Evolutionary conservation across 495 filamentous ascomycete species (phyloP), one percentile per base, ranked within the genome.

Genomic region (Sphaerosporella brunnea): DNA sequence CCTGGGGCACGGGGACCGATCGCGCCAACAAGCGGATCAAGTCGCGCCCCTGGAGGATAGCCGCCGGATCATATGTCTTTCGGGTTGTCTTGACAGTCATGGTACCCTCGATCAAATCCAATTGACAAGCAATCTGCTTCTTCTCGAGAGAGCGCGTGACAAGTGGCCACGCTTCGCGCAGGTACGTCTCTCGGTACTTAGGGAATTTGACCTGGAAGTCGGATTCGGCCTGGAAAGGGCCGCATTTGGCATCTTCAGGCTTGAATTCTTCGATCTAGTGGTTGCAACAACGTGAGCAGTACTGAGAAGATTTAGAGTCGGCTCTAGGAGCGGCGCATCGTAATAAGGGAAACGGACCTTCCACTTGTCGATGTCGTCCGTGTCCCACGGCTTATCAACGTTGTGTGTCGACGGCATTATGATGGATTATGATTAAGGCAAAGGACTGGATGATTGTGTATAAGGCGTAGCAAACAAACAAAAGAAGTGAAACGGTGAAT

Each of bases 281-380:
- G n/a, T 50, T n/a, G 51, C 23, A 53, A 25, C 23, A 23, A n/a
- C 16, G 25, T 34, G 30, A 46, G 43, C 40, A 32, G 7, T 35
- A 38, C 20, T 21, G 18, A 13, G 23, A 35, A 9, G 35, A 45
- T 37, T 42, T 39, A 42, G 53, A 28, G 37, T 41, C 48, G 34
- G 23, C 18, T 39, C 10, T n/a, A 24, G 39, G 45, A 13, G 26
- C 23, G 26, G 26, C n/a, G n/a, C 44, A 35, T n/a, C 28, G n/a
- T 44, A 10, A 21, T 19, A 44, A 32, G 23, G 23, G 18, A 28
- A 36, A 60, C 56, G 48, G 52, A 83, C 74, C 73, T 86, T 90
- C 88, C 88, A 97, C 62, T 93, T 93, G 63, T 97, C 88, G 53
- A 95, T 85, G 57, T 94, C 90, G 49, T 90, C 85, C 40, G 85